Base-by-base conservation (phyloP, 495 filamentous ascomycete species). In the Usnea hakonensis region DNA sequence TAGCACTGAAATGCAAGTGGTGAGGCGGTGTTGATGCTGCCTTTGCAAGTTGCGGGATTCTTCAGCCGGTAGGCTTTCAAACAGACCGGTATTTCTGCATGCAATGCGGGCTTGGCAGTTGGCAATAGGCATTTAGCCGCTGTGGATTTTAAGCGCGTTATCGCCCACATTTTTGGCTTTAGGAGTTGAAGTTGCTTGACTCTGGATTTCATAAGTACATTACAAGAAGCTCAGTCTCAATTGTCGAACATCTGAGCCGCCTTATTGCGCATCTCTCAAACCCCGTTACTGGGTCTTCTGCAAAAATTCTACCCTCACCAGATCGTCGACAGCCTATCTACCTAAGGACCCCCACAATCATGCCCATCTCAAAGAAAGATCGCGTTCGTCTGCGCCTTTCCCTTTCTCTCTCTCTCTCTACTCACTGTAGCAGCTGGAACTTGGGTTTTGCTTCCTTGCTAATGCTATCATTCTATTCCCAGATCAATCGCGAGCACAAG, bases 401-500 rank as follows among this genome's bases (percentile, higher is more conserved):
- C 5, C 14, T 19, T 23, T 7, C 6, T 26, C 30, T 23, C 9
- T 16, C 26, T n/a, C 0, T 7, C 28, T 32, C 6, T 7, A 52
- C 28, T 11, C n/a, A n/a, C n/a, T n/a, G n/a, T n/a, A n/a, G n/a
- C n/a, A n/a, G n/a, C 41, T 10, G 3, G 11, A n/a, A 4, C 40
- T 43, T 8, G 3, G 2, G 5, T 3, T 11, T 8, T 14, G 13
- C 26, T 16, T 28, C n/a, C n/a, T 48, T 26, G 26, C 46, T 50
- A 14, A 50, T 5, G 4, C 2, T 2, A 48, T 1, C 43, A 2
- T 2, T 11, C 1, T 14, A 17, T 13, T 10, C 5, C 35, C 61
- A 48, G 61, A 64, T 66, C 59, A 68, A 73, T 52, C 72, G 73
- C 67, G 74, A 76, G 61, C 74, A 76, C 70, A 69, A 71, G 55